Conservation (phyloP, 805 yeast species). For the Metschnikowia bowlesiae region DNA sequence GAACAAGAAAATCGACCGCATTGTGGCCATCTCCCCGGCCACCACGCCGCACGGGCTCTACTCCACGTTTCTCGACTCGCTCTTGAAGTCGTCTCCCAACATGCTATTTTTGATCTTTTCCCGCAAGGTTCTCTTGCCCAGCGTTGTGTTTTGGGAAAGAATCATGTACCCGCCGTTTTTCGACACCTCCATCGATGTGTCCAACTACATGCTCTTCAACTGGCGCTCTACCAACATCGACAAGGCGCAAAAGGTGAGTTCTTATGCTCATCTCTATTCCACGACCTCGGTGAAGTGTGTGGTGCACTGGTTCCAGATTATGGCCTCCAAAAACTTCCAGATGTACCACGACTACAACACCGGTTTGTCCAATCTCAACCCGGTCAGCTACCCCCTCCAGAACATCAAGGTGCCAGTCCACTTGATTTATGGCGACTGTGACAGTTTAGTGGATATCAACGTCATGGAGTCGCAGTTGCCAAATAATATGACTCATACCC, state of each 20-base stretch:
- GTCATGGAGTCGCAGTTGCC: constrained; percentile 72
- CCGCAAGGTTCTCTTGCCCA: constrained; percentile 64
- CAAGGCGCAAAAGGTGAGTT: constrained; percentile 66
- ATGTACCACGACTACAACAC: constrained; percentile 68
- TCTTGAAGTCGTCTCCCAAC: constrained; percentile 73
- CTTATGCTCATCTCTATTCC: constrained; percentile 84
- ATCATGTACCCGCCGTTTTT: constrained; percentile 75
- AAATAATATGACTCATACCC: constrained; percentile 38
- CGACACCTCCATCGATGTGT: constrained; percentile 63
- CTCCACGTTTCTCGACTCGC: constrained; percentile 68
- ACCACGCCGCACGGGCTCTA: constrained; percentile 85
- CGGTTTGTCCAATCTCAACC: constrained; percentile 24
- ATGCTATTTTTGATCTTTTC: constrained; percentile 72
- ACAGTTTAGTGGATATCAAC: constrained; percentile 82
- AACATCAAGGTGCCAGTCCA: constrained; percentile 59
- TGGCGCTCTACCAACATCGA: constrained; percentile 77
- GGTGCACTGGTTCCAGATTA: constrained; percentile 52
- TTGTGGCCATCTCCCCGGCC: constrained; percentile 90
- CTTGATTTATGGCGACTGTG: constrained; percentile 73
- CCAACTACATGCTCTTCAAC: constrained; percentile 65
- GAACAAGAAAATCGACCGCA: constrained; percentile 49
- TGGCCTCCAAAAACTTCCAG: constrained; percentile 57
- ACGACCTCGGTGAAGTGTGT: constrained; percentile 88
- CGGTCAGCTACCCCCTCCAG: constrained; percentile 37
- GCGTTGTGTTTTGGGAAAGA: constrained; percentile 75